Evolutionary conservation across 2,329 filamentous ascomycete genomes (phyloP).

Genomic region (Lachnellula subtilissima): DNA sequence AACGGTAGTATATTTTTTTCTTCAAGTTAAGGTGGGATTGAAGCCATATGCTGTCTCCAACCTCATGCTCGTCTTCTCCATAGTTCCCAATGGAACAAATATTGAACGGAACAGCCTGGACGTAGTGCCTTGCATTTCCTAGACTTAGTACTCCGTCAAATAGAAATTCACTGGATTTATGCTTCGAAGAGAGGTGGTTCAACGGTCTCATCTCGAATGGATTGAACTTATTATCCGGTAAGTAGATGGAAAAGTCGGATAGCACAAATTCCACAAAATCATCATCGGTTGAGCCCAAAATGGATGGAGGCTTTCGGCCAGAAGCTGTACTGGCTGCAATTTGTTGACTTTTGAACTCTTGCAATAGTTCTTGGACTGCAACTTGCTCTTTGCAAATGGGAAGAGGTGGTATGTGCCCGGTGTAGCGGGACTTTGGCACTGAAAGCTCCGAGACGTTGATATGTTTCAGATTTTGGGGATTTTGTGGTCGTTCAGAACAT

Average conservation of each 20-base stretch:
- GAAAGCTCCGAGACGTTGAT: too few relatives aligned
- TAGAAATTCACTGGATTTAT: conserved; percentile 39
- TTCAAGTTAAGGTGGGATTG: conserved; percentile 45
- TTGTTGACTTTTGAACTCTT: background rate
- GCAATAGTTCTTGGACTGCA: conserved; percentile 13
- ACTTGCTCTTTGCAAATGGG: conserved; percentile 7
- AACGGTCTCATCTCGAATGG: conserved; percentile 50
- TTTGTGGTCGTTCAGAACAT: too few relatives aligned
- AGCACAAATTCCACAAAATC: conserved; percentile 44
- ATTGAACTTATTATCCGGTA: conserved; percentile 30
- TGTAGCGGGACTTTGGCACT: conserved; percentile 14
- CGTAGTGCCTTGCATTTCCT: conserved; percentile 39
- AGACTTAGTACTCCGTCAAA: conserved; percentile 57
- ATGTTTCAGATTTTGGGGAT: too few relatives aligned
- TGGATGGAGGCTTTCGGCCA: background rate
- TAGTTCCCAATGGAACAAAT: conserved; percentile 64
- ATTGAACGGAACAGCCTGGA: conserved; percentile 52
- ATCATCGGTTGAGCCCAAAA: background rate
- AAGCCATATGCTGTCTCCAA: conserved; percentile 58
- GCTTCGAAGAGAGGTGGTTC: conserved; percentile 43
- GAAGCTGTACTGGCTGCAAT: background rate
- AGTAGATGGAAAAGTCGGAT: conserved; percentile 55
- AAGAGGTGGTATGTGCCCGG: conserved; percentile 10
- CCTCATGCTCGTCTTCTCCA: conserved; percentile 43
- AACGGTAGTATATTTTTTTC: conserved; percentile 56